Conservation (phyloP, 768 basidiomycete species). For the Russula sp. region DNA sequence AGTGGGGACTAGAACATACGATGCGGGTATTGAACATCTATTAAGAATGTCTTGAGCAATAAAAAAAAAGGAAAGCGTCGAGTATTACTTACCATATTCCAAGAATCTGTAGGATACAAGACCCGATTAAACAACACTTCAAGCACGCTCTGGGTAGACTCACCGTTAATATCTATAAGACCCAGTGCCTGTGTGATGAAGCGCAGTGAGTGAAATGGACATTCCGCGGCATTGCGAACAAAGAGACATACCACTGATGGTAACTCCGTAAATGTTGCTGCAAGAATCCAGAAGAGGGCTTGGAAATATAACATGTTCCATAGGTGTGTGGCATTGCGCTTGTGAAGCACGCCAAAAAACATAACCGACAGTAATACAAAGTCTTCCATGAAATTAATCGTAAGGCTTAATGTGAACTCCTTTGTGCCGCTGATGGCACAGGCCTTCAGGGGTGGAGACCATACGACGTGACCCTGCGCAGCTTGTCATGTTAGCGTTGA, state of each 20-base stretch:
- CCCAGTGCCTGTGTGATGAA: slow-evolving; percentile 8
- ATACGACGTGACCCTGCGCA: slow-evolving; percentile 14
- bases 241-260: slow-evolving; percentile 19
- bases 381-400: slow-evolving; percentile 23
- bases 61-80: neutral
- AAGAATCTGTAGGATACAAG: slow-evolving; percentile 12
- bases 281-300: slow-evolving; percentile 24
- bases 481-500: neutral
- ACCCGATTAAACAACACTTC: neutral
- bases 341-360: slow-evolving; percentile 25
- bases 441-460: neutral
- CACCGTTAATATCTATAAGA: slow-evolving; percentile 25
- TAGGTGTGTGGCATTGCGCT: slow-evolving; percentile 24
- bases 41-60: neutral
- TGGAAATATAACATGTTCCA: slow-evolving; percentile 30
- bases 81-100: slow-evolving; percentile 24
- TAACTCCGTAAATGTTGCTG: slow-evolving; percentile 19
- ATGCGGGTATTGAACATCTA: slow-evolving; percentile 31
- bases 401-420: slow-evolving; percentile 18
- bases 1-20: slow-evolving; percentile 7
- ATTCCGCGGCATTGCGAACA: neutral
- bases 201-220: neutral
- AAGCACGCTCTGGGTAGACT: neutral
- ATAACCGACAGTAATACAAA: slow-evolving; percentile 20
- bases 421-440: slow-evolving; percentile 4